Conservation (phyloP, 2,329 filamentous ascomycete genomes). For the Hymenotorrendiella dingleyae region DNA sequence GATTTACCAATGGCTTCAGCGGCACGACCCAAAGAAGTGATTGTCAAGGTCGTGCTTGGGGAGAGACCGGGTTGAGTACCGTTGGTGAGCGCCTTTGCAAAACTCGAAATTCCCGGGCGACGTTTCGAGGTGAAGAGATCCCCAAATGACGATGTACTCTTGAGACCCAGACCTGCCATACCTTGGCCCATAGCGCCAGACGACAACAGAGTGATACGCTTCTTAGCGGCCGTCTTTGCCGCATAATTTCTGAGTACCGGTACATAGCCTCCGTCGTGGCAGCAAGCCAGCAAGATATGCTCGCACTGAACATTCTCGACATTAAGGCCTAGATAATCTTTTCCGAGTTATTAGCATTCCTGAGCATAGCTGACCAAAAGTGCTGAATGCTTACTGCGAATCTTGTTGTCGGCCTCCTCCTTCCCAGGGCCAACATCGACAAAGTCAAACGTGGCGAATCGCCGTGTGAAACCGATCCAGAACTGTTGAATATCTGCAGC, state of each 20-base stretch:
- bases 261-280: constrained; percentile 52
- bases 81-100: no score
- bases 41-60: no score
- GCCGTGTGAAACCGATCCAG: constrained; percentile 50
- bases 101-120: no score
- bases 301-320: constrained; percentile 52
- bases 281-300: constrained; percentile 52
- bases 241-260: constrained; percentile 38
- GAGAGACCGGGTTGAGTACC: no score
- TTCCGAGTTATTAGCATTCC: not conserved
- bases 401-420: constrained; percentile 50
- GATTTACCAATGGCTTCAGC: no score
- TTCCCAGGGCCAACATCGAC: constrained; percentile 53
- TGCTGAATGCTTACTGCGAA: constrained; percentile 41
- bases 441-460: constrained; percentile 52
- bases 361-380: not conserved
- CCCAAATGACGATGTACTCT: constrained; percentile 6
- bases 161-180: constrained; percentile 7
- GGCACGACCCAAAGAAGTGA: no score
- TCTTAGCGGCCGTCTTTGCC: not conserved
- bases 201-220: constrained; percentile 7
- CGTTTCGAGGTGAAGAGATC: constrained; percentile 5
- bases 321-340: constrained; percentile 41
- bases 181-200: constrained; percentile 1
- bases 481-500: constrained; percentile 45